Percentiles rank a stretch among this genome's conserved stretches.
Conservation (phyloP, 352 stramenopile genomes). For the Phytophthora brassicae region DNA sequence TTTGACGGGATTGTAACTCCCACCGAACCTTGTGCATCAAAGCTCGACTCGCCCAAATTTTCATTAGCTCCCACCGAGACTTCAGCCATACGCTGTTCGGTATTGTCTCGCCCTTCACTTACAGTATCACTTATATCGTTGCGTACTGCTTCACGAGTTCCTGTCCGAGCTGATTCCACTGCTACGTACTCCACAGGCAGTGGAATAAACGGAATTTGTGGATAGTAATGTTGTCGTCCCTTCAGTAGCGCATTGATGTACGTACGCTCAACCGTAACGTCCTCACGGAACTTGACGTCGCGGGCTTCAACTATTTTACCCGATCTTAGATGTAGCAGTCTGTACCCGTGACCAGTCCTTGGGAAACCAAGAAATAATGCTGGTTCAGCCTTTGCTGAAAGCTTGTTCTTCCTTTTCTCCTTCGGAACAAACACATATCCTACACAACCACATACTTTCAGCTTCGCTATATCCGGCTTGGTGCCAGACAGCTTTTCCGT, state of each 20-base stretch:
- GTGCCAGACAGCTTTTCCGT: not conserved
- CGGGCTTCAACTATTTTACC: slow-evolving; percentile 4
- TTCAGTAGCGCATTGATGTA: slow-evolving; percentile 12
- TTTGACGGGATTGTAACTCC: not conserved
- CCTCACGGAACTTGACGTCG: slow-evolving; percentile 5
- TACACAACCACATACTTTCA: slow-evolving; percentile 3
- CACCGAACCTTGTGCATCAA: not conserved
- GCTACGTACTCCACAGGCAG: slow-evolving; percentile 8
- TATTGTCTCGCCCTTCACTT: not conserved
- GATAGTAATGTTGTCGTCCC: slow-evolving; percentile 10
- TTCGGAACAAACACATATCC: slow-evolving; percentile 8
- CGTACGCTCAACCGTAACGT: slow-evolving; percentile 7
- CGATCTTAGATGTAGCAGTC: slow-evolving; percentile 4
- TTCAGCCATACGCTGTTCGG: not conserved
- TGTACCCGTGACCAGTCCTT: not conserved
- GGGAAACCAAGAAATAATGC: slow-evolving; percentile 6
- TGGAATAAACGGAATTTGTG: slow-evolving; percentile 8
- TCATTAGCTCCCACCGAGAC: not conserved
- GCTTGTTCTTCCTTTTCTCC: slow-evolving; percentile 1
- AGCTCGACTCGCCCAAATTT: not conserved
- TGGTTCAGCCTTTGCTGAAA: slow-evolving; percentile 4
- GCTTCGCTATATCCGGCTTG: not conserved
- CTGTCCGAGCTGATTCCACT: not conserved
- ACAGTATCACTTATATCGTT: not conserved
- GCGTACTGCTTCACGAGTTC: not conserved